Evolutionary conservation across 805 yeast species (phyloP), one percentile per base, ranked within the genome.

Genomic region (Candida odintsovae): DNA sequence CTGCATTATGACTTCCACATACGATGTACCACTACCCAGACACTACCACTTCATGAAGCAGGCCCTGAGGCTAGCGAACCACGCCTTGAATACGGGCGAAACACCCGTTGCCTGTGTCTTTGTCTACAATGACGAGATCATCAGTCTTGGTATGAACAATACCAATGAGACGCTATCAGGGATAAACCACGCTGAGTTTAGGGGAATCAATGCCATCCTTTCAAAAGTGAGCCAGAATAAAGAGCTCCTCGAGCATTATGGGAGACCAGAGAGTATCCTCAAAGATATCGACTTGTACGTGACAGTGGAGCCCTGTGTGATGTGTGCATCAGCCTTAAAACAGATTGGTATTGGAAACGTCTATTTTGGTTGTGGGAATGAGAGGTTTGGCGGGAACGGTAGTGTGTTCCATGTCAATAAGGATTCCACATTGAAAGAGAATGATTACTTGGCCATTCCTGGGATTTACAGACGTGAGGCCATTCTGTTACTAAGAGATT

Each of bases 291-390:
- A 79, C 26, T 71, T 94, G 8, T 92, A 90, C 63, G 99, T 94
- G 22, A 90, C 98, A 0, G 97, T 94, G 0, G 99, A 94, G 65
- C 99, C 99, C 0, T 94, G 99, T 62, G 85, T 94, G 8, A 94
- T 94, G 99, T 94, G 99, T 69, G 98, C 97, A 0, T 81, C 94
- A 37, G 90, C 96, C 3, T 66, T 94, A 37, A 75, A 90, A 48
- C 99, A 94, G 56, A 63, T 90, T 40, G 83, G 85, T 2, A 79
- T 94, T 11, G 66, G 78, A 26, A 70, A 71, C 37, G 96, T 92
- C 1, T 81, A 82, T 40, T 94, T 88, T 58, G 98, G 99, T 0
- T 90, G 97, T 59, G 94, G 89, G 0, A 94, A 94, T 62, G 98
- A 92, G 51, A 67, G 98, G 40, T 94, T 94, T 67, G 99, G 99